These are phyloP conservation scores for Vitis amurensis DNA, from an alignment of 164 flowering plant genomes.

Conservation along the genomic window DNA sequence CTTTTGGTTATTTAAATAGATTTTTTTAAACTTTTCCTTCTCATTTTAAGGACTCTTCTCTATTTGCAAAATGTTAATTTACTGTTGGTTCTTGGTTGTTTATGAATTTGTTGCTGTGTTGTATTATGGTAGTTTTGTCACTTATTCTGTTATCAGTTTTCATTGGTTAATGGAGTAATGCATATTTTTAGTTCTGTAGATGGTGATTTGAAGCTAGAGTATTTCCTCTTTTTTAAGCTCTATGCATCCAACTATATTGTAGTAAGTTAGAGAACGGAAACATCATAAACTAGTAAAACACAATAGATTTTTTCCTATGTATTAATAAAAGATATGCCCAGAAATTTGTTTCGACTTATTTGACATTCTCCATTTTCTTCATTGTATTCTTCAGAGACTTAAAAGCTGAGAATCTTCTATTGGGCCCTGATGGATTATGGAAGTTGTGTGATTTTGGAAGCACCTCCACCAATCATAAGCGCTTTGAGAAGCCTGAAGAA, in stretches of 20 bases:
- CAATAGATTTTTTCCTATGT: background rate
- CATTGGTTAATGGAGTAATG: too few relatives aligned
- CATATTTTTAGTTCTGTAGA: too few relatives aligned
- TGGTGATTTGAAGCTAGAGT: too few relatives aligned
- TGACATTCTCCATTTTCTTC: background rate
- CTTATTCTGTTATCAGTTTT: too few relatives aligned
- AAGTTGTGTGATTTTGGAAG: slow-evolving; percentile 99
- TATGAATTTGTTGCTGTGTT: too few relatives aligned
- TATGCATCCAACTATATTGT: too few relatives aligned
- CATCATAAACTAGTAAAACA: too few relatives aligned
- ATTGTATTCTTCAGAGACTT: slow-evolving; percentile 60
- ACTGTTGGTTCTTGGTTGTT: too few relatives aligned
- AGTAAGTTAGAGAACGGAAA: too few relatives aligned
- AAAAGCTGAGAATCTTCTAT: slow-evolving; percentile 92
- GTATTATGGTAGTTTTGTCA: too few relatives aligned
- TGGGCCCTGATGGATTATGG: slow-evolving; percentile 89
- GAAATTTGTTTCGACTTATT: background rate
- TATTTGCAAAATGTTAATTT: too few relatives aligned
- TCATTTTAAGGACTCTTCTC: background rate
- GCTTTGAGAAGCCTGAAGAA: slow-evolving; percentile 95
- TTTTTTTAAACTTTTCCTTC: background rate
- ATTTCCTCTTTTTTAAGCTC: too few relatives aligned
- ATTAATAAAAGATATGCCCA: background rate
- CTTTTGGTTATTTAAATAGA: background rate
- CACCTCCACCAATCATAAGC: slow-evolving; percentile 89